A percentile compares a stretch with the other conserved stretches of the same genome.
Evolutionary conservation across 1,284 basidiomycete species (phyloP).

Genomic region (Trametes versicolor): DNA sequence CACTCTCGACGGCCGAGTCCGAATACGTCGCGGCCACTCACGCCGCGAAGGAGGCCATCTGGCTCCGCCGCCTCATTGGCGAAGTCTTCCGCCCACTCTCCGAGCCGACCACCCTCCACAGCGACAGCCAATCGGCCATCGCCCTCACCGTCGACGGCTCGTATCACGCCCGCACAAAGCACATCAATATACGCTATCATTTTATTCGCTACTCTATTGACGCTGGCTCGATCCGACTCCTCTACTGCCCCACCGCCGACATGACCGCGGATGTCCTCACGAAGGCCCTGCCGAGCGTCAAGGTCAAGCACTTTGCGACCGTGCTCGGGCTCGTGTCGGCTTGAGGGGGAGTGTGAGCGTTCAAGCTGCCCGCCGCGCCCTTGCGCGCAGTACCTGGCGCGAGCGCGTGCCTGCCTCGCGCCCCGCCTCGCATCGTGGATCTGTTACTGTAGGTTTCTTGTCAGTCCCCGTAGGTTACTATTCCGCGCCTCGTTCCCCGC

Average conservation of each 20-base stretch:
- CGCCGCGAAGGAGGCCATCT: slow-evolving; percentile 35
- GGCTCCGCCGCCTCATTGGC: slow-evolving; percentile 35
- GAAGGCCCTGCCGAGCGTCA: slow-evolving; percentile 26
- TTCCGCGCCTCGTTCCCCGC: no score
- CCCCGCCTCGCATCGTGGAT: no score
- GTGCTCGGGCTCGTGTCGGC: neutral
- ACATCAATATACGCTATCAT: slow-evolving; percentile 48
- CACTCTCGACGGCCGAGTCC: slow-evolving; percentile 28
- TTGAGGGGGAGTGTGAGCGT: slow-evolving; percentile 9
- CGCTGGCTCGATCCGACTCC: slow-evolving; percentile 24
- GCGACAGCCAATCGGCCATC: slow-evolving; percentile 47
- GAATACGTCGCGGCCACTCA: slow-evolving; percentile 29
- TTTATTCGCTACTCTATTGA: slow-evolving; percentile 45
- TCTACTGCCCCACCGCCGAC: slow-evolving; percentile 32
- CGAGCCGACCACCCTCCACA: slow-evolving; percentile 39
- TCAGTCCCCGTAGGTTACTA: no score
- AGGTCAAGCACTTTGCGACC: neutral
- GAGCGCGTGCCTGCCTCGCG: no score
- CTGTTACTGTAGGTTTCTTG: no score
- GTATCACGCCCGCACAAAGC: slow-evolving; percentile 43
- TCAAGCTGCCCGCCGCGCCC: neutral
- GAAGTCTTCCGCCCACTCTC: slow-evolving; percentile 22
- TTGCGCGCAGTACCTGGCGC: neutral
- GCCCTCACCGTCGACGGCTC: slow-evolving; percentile 40
- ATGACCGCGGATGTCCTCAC: slow-evolving; percentile 44